A percentile compares a stretch with the other conserved stretches of the same genome.
These are phyloP conservation scores for Microcera coccophila DNA, from an alignment of 2,329 filamentous ascomycete species.

Conservation along the genomic window DNA sequence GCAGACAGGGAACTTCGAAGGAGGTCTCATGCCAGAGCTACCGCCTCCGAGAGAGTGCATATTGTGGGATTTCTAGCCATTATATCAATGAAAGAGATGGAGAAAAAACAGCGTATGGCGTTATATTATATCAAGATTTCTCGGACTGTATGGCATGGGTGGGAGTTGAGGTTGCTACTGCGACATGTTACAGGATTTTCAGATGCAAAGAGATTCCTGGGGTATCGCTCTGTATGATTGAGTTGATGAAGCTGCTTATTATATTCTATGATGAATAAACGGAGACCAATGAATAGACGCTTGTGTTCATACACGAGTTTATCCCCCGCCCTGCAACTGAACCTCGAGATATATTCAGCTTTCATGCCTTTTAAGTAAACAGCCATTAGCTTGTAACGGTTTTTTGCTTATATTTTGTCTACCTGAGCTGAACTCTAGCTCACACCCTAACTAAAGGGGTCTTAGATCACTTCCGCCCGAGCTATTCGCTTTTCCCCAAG, in stretches of 20 bases:
- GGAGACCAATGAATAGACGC: neutral
- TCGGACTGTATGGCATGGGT: conserved; percentile 12
- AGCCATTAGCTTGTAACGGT: neutral
- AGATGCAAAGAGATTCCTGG: neutral
- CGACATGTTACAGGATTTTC: conserved; percentile 5
- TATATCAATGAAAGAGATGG: conserved; percentile 3
- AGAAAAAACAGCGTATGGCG: conserved; percentile 6
- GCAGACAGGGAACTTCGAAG: conserved; percentile 63
- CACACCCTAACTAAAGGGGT: conserved; percentile 6
- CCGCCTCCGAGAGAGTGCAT: conserved; percentile 77
- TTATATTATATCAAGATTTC: conserved; percentile 8
- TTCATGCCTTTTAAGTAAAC: neutral
- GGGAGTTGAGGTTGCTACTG: conserved; percentile 15
- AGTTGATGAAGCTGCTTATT: neutral
- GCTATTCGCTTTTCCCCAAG: conserved; percentile 2
- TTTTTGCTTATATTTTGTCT: conserved; percentile 13
- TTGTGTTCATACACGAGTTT: neutral
- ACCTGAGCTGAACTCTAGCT: conserved; percentile 12
- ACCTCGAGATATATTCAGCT: no score
- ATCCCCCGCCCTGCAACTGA: no score
- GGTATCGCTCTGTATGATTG: neutral
- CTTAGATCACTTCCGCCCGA: conserved; percentile 10
- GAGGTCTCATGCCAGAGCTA: conserved; percentile 68
- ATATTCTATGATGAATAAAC: neutral
- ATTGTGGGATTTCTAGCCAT: conserved; percentile 62